phyloP scores from a whole-genome alignment of 306 rosid species.

The Gillenia trifoliata region DNA sequence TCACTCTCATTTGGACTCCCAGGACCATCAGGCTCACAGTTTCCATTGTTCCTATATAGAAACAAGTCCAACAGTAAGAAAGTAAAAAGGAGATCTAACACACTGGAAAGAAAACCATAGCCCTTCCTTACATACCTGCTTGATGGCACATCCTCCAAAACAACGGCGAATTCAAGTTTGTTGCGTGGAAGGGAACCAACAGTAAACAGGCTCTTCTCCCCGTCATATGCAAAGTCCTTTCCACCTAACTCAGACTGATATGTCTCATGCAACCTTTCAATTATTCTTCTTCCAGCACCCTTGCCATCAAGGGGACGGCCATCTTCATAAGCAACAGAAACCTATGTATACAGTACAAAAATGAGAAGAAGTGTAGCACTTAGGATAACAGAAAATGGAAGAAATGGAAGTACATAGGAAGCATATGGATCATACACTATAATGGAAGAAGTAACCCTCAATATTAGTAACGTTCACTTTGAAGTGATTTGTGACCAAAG shows the following conservation, averaged over 20 bases:
- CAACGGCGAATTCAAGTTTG: conserved; percentile 75
- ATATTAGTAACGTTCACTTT: conserved; percentile 52
- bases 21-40: conserved; percentile 42
- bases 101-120: background rate
- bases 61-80: background rate
- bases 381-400: background rate
- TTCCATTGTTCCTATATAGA: conserved; percentile 59
- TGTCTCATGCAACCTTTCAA: conserved; percentile 75
- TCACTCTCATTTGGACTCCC: conserved; percentile 66
- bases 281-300: conserved; percentile 70
- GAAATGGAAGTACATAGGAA: background rate
- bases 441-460: conserved; percentile 70
- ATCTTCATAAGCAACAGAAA: conserved; percentile 71
- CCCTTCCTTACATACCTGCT: conserved; percentile 42
- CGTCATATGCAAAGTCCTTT: conserved; percentile 87
- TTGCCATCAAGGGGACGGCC: conserved; percentile 86
- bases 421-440: conserved; percentile 53
- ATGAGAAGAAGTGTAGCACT: background rate
- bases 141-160: conserved; percentile 61
- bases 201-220: conserved; percentile 84
- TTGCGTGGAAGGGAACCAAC: conserved; percentile 78
- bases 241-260: conserved; percentile 66
- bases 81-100: background rate
- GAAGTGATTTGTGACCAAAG: conserved; percentile 70
- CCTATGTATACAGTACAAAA: conserved; percentile 36